A percentile compares a stretch with the other conserved stretches of the same genome.
These are phyloP conservation scores for Podospora pseudocomata DNA, from an alignment of 495 filamentous ascomycete genomes.

Conservation along the genomic window DNA sequence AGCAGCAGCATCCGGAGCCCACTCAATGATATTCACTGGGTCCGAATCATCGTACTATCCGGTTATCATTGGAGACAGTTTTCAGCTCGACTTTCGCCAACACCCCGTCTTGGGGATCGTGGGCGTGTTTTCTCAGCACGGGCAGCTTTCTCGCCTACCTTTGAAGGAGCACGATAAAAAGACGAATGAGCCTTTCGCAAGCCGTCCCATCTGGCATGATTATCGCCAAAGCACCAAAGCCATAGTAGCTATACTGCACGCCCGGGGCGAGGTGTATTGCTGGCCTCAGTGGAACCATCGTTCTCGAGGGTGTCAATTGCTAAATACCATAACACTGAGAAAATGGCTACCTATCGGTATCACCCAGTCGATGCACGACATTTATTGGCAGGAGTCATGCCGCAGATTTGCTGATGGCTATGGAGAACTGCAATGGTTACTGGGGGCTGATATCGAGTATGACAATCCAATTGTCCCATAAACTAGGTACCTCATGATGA, in stretches of 20 bases:
- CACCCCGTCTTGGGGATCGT: not conserved
- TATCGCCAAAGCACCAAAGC: not conserved
- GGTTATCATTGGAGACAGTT: not conserved
- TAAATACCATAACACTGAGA: no score
- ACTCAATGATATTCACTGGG: not conserved
- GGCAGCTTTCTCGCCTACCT: not conserved
- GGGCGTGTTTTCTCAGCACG: not conserved
- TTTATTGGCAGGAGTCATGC: not conserved
- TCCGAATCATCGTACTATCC: not conserved
- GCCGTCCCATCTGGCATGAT: not conserved
- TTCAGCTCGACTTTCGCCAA: conserved; percentile 7
- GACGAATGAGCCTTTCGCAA: not conserved
- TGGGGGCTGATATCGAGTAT: not conserved
- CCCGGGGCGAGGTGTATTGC: not conserved
- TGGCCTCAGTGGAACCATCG: not conserved
- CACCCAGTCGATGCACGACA: not conserved
- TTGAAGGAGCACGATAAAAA: not conserved
- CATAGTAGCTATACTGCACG: not conserved
- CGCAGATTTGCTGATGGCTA: not conserved
- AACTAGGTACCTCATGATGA: not conserved
- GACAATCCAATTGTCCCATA: not conserved
- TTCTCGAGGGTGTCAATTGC: not conserved
- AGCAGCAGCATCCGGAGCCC: not conserved
- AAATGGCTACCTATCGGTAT: no score
- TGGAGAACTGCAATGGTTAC: not conserved